Evolutionary conservation across 2,329 filamentous ascomycete species (phyloP), one percentile per base, ranked within the genome.

Genomic region (Ascochyta lentis): DNA sequence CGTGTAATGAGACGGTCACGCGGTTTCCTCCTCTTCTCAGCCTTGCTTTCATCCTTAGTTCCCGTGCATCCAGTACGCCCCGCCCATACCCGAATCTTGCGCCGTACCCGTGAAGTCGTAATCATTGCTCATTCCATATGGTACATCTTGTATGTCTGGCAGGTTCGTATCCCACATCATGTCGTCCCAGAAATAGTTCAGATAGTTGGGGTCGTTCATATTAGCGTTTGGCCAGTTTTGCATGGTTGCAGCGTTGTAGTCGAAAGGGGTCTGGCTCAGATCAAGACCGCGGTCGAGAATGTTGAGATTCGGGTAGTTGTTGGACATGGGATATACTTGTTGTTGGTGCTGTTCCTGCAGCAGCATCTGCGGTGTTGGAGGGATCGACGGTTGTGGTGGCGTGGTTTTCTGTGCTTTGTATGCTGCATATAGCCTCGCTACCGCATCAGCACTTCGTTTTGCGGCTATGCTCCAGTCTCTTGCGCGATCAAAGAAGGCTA

Each of bases 401-500:
- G 60, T 49, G 6, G 61, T 59, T 6, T 64, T 56, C 12, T 72
- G 67, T 6, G 68, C 59, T 46, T 75, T 77, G 65, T 70, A 74
- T 2, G 77, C 78, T 49, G 77, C 70, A 58, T 79, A 79, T 13
- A 80, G 70, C 19, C 71, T 67, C 16, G 73, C 67, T 22, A 81
- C 74, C 2, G 77, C 76, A 44, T 79, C 76, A 15, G 67, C 67
- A 44, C 75, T 79, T 59, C 77, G 75, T 47, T 76, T 77, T 3
- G 79, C 79, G 7, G 78, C 76, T 15, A 79, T 76, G 23, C 77
- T 80, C 70, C 73, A 81, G 29, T 71, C 70, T 40, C 73, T 72
- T 70, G 76, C 78, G 5, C 73, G 70, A 31, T 77, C 73, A 56
- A 81, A 78, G 63, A 79, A 80, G 1, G 59, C 54, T 4, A 81